Base-by-base conservation (phyloP, 1,139 yeast species). In the Tardiomyces digboiensis region DNA sequence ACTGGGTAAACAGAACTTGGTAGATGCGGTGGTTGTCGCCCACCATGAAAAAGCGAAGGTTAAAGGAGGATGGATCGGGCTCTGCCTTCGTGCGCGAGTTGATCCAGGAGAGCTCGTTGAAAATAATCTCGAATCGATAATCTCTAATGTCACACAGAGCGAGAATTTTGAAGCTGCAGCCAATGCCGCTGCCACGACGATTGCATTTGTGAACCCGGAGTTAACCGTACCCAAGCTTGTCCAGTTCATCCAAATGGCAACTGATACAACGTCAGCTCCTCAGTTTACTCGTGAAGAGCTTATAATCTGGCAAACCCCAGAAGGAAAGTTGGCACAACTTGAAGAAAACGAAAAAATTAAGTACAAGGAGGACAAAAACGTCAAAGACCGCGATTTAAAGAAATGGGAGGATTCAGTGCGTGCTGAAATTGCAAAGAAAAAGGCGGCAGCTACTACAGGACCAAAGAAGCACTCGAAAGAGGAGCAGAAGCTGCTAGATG, bases 381-480 rank as follows among this genome's bases (percentile, higher is more conserved):
- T 83, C 2, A 86, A 79, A 57, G 96, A 88, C 56, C 86, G 85
- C 58, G 95, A 85, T 54, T 84, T 88, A 14, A 71, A 76, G 50
- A 80, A 85, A 57, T 91, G 98, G 97, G 98, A 91, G 61, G 89
- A 82, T 55, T 75, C 76, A 43, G 75, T 91, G 40, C 77, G 89
- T 54, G 78, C 78, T 52, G 91, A 86, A 58, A 70, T 87, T 46
- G 81, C 82, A 1, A 69, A 71, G 46, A 81, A 80, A 60, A 61
- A 60, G 38, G 61, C 60, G 4, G 52, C 54, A 2, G 54, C 57
- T 4, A 47, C 50, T n/a, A 16, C 16, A n/a, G 33, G 33, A 5
- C 47, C 46, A 7, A 78, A 74, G 62, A 83, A 82, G 56, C 68
- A 82, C 42, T 73, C 94, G 8, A 83, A 78, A 53, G 97, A 88